Base-by-base conservation (phyloP, 2,329 filamentous ascomycete genomes). In the Leptodontidium sp. region DNA sequence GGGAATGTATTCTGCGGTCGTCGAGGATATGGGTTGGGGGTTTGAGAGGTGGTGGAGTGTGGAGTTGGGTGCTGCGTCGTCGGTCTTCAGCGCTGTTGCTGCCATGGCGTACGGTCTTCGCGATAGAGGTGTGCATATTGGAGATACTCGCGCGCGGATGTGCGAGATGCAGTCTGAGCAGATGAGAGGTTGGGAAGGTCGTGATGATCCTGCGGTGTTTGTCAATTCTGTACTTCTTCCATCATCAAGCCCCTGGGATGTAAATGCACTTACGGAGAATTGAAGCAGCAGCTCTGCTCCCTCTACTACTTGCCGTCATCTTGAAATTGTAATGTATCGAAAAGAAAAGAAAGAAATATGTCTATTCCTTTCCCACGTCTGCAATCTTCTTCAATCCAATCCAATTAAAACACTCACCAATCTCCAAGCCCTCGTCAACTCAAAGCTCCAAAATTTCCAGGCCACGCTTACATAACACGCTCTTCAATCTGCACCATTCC, bases 251-350 rank as follows among this genome's bases (percentile, higher is more conserved):
- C 47, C 35, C 61, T 64, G 67, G 32, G 32, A 26, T n/a, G 6
- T 49, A 38, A 12, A 26, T 12, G 9, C 21, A 78, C 85, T 77
- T 76, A 89, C 88, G 82, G 77, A 82, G 82, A 68, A 89, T 74
- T 65, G 85, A 79, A 72, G 82, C 81, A 75, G 83, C 78, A 77
- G 83, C 83, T 76, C 80, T 82, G 73, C 84, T 79, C 72, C 87
- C 86, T 83, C 87, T 86, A 81, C 86, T 87, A 75, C 86, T 84
- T 73, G 85, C 83, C 73, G 85, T 81, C 87, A 89, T 87, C 61
- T 73, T 69, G 68, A 55, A 64, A 49, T n/a, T 65, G 61, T 47
- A 61, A 15, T 26, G 9, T 14, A 32, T 32, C 29, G 38, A 40
- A 3, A 40, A 8, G 11, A 6, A 40, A 40, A 40, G 11, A 17